These are phyloP conservation scores for Lodderomyces jiufengensis DNA, from an alignment of 1,139 yeast genomes.

Conservation along the genomic window DNA sequence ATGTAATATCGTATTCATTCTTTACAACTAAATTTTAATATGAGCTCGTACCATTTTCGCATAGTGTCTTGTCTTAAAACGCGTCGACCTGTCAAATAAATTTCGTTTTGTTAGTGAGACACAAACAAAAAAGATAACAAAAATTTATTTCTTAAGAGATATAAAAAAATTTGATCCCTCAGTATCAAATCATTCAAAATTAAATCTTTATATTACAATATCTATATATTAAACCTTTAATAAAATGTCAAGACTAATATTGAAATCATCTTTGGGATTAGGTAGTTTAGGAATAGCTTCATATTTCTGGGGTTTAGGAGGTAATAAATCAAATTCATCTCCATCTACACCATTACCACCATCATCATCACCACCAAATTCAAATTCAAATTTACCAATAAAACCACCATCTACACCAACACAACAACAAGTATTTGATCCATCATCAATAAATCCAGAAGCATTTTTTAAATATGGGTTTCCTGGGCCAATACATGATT, in stretches of 20 bases:
- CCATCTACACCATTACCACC: slow-evolving; percentile 15
- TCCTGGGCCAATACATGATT: slow-evolving; percentile 91
- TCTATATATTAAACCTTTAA: no score
- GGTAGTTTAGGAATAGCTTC: slow-evolving; percentile 42
- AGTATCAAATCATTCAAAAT: no score
- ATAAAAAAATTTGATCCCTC: no score
- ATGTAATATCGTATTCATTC: no score
- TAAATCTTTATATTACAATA: no score
- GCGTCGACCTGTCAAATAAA: no score
- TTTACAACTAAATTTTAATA: no score
- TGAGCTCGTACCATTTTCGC: no score
- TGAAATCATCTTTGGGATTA: slow-evolving; percentile 19
- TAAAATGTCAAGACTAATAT: slow-evolving; percentile 6
- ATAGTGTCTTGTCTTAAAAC: no score
- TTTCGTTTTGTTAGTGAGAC: no score
- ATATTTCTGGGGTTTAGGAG: slow-evolving; percentile 36
- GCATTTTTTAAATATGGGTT: slow-evolving; percentile 86
- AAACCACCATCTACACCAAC: slow-evolving; percentile 13
- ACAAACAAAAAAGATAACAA: no score
- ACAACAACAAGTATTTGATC: slow-evolving; percentile 19
- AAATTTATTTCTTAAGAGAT: no score
- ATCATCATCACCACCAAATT: slow-evolving; percentile 12
- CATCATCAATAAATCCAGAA: slow-evolving; percentile 54
- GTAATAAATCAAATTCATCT: slow-evolving; percentile 17
- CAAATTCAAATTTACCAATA: slow-evolving; percentile 2